Percentiles rank a stretch among this genome's conserved stretches.
Evolutionary conservation across 108 stramenopile genomes (phyloP).

Genomic region (Nitzschia sp.): DNA sequence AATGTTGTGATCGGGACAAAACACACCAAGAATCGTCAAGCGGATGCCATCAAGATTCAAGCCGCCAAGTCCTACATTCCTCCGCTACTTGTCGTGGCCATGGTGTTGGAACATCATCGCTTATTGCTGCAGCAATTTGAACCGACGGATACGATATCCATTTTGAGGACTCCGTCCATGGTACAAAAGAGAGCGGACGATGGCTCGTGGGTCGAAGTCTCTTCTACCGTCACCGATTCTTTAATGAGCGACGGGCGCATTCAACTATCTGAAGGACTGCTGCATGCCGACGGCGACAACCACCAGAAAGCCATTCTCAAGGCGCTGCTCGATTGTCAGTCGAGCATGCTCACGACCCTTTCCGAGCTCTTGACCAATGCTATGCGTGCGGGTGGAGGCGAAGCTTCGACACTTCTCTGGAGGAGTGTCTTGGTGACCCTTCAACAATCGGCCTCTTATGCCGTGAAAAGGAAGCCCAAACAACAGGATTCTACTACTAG

Average conservation of each 20-base stretch:
- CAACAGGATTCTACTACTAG: not conserved
- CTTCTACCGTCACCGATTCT: conserved; percentile 24
- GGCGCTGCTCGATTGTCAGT: conserved; percentile 57
- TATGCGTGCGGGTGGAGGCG: conserved; percentile 81
- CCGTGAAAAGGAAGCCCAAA: conserved; percentile 13
- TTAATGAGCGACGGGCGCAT: conserved; percentile 20
- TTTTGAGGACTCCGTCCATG: conserved; percentile 27
- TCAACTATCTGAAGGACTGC: conserved; percentile 10
- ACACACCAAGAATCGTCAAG: conserved; percentile 14
- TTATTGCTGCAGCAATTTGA: not conserved
- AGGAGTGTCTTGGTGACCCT: conserved; percentile 50
- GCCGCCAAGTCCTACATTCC: conserved; percentile 42
- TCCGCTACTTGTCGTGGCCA: conserved; percentile 34
- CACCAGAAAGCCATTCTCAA: conserved; percentile 5
- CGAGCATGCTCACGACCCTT: conserved; percentile 53
- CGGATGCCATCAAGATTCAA: conserved; percentile 21
- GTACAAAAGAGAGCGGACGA: conserved; percentile 32
- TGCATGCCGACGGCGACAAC: too few relatives aligned
- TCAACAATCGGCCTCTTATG: conserved; percentile 21
- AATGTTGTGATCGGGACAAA: not conserved
- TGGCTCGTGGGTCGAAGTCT: conserved; percentile 52
- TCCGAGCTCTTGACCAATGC: conserved; percentile 67
- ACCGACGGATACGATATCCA: conserved; percentile 9
- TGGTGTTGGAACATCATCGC: conserved; percentile 42
- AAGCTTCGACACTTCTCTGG: conserved; percentile 75